Conservation (phyloP, 2,329 filamentous ascomycete genomes). For the Paracamarosporium sp. region DNA sequence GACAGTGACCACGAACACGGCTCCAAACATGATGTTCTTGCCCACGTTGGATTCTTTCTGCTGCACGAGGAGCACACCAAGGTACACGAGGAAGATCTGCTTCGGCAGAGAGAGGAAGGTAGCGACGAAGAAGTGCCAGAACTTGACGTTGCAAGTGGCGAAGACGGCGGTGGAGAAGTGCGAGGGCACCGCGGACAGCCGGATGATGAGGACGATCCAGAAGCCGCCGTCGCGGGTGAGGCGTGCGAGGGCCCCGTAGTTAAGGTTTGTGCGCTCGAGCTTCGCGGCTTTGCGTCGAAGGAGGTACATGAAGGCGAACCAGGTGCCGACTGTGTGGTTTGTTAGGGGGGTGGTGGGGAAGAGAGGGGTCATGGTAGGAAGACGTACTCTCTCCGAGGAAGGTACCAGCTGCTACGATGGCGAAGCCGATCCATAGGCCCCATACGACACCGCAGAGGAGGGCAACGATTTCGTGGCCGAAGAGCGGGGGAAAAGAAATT, state of each 20-base stretch:
- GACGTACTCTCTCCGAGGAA: constrained; percentile 42
- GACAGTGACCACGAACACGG: constrained; percentile 37
- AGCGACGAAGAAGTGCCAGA: constrained; percentile 43
- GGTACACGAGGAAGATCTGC: constrained; percentile 45
- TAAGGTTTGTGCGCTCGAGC: constrained; percentile 43
- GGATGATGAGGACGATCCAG: constrained; percentile 42
- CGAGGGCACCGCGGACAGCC: constrained; percentile 41
- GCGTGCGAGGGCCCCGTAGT: constrained; percentile 44
- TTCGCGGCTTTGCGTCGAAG: constrained; percentile 38
- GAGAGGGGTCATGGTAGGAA: neutral
- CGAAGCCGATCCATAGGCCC: constrained; percentile 43
- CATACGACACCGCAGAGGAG: constrained; percentile 44
- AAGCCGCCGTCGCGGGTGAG: constrained; percentile 43
- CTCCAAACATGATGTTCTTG: constrained; percentile 40
- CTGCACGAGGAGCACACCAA: constrained; percentile 41
- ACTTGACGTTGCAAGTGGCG: constrained; percentile 45
- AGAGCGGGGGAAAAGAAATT: constrained; percentile 44
- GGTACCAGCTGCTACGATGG: constrained; percentile 41
- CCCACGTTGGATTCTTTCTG: constrained; percentile 28
- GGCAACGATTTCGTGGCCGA: constrained; percentile 43
- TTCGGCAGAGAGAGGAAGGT: constrained; percentile 43
- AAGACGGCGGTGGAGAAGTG: constrained; percentile 46
- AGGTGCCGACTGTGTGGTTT: constrained; percentile 38
- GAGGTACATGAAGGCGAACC: constrained; percentile 43
- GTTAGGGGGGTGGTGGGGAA: neutral